These are phyloP conservation scores for Gastrodia elata DNA, from an alignment of 106 monocot species.

Conservation along the genomic window DNA sequence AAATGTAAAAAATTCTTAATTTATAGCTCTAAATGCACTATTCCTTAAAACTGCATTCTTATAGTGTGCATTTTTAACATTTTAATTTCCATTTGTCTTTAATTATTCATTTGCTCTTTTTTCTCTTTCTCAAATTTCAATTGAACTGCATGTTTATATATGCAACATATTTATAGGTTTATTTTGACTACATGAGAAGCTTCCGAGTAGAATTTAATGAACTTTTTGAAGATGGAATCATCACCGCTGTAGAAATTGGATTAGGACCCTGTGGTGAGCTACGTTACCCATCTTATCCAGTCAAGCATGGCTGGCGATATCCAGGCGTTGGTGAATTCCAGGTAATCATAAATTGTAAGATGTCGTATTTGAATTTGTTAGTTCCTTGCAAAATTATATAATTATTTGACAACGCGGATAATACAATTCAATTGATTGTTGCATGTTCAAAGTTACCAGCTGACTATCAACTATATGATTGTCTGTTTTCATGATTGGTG, in stretches of 20 bases:
- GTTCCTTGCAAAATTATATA: neutral
- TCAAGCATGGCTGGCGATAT: constrained; percentile 87
- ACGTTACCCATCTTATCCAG: constrained; percentile 86
- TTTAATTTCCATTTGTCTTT: neutral
- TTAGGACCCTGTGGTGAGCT: constrained; percentile 96
- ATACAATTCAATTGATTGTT: neutral
- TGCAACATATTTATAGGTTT: constrained; percentile 43
- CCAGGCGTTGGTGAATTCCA: constrained; percentile 98
- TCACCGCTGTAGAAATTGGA: constrained; percentile 82
- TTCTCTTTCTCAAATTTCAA: neutral
- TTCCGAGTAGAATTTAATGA: constrained; percentile 81
- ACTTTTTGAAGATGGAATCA: constrained; percentile 77
- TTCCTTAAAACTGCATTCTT: neutral
- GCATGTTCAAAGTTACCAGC: neutral
- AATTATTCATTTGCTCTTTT: neutral
- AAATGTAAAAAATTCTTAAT: neutral
- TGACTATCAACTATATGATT: neutral
- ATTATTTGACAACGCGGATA: neutral
- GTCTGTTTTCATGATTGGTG: neutral
- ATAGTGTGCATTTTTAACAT: neutral
- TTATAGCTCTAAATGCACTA: neutral
- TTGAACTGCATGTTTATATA: constrained; percentile 5
- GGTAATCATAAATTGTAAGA: constrained; percentile 25
- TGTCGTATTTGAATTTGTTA: neutral
- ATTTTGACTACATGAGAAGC: constrained; percentile 97